Evolutionary conservation across 2,329 filamentous ascomycete genomes (phyloP).

Genomic region (Gaeumannomyces tritici): DNA sequence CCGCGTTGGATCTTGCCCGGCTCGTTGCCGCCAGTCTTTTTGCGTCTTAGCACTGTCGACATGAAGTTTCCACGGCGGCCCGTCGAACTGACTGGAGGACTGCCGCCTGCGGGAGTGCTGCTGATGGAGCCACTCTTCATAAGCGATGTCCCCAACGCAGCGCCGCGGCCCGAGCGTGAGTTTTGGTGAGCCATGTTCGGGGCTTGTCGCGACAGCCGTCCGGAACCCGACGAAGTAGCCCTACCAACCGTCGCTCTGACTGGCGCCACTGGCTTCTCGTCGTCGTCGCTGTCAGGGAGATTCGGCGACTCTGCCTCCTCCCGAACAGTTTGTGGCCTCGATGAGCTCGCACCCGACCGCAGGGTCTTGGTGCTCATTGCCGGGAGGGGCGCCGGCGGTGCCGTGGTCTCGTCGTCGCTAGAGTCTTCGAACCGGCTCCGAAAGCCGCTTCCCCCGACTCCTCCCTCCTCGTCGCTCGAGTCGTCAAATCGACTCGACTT

Average conservation of each 20-base stretch:
- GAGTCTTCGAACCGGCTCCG: constrained; percentile 60
- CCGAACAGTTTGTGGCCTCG: not conserved
- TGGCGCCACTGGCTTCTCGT: constrained; percentile 12
- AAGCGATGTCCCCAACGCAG: constrained; percentile 5
- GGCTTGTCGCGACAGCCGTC: too few species aligned
- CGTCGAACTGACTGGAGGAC: not conserved
- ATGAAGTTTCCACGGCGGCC: constrained; percentile 40
- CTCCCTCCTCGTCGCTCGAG: constrained; percentile 51
- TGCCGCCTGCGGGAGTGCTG: not conserved
- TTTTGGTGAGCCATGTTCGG: constrained; percentile 9
- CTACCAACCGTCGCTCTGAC: not conserved
- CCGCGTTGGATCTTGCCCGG: constrained; percentile 28
- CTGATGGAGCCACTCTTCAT: constrained; percentile 1
- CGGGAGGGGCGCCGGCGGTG: constrained; percentile 19
- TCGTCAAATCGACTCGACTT: constrained; percentile 41
- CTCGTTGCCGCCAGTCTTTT: constrained; percentile 32
- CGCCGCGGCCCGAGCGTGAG: constrained; percentile 31
- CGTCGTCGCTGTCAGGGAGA: constrained; percentile 49
- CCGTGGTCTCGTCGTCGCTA: constrained; percentile 50
- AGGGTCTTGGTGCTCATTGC: constrained; percentile 13
- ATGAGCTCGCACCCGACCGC: constrained; percentile 5
- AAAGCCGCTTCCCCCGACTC: constrained; percentile 23
- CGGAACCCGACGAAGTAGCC: too few species aligned
- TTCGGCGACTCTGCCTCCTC: constrained; percentile 41
- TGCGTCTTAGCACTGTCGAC: constrained; percentile 50